Evolutionary conservation across 306 rosid species (phyloP).

Genomic region (Cajanus cajan): DNA sequence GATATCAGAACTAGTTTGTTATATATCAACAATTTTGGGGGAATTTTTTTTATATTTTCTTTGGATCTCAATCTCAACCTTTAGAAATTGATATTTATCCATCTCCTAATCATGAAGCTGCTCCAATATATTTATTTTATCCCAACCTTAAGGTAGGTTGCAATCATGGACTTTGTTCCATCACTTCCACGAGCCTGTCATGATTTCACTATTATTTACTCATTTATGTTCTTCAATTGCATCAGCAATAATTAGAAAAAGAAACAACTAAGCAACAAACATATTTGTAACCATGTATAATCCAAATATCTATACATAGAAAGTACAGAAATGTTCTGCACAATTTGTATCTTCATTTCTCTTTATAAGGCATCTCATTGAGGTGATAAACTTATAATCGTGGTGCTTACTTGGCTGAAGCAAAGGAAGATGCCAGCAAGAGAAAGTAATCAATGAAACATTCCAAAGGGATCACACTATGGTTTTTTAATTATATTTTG

Average conservation of each 20-base stretch:
- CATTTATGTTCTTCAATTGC: neutral
- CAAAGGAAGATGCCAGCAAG: neutral
- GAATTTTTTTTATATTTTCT: neutral
- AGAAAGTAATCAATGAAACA: slow-evolving; percentile 27
- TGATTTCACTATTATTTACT: neutral
- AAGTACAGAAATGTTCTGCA: slow-evolving; percentile 28
- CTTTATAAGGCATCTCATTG: slow-evolving; percentile 12
- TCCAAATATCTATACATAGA: slow-evolving; percentile 17
- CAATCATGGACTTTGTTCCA: neutral
- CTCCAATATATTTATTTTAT: too few species aligned
- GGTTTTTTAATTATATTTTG: slow-evolving; percentile 52
- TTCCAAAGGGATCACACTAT: slow-evolving; percentile 7
- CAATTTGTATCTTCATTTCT: slow-evolving; percentile 19
- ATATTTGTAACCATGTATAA: neutral
- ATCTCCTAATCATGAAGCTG: neutral
- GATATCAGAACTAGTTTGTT: neutral
- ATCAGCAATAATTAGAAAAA: neutral
- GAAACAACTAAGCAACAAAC: neutral
- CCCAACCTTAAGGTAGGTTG: neutral
- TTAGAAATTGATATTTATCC: neutral
- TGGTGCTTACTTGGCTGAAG: neutral
- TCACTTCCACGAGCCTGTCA: neutral
- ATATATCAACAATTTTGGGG: neutral
- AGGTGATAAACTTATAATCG: neutral
- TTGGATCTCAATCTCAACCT: neutral